Conservation (phyloP, 495 filamentous ascomycete species). For the Elaphomyces granulatus region DNA sequence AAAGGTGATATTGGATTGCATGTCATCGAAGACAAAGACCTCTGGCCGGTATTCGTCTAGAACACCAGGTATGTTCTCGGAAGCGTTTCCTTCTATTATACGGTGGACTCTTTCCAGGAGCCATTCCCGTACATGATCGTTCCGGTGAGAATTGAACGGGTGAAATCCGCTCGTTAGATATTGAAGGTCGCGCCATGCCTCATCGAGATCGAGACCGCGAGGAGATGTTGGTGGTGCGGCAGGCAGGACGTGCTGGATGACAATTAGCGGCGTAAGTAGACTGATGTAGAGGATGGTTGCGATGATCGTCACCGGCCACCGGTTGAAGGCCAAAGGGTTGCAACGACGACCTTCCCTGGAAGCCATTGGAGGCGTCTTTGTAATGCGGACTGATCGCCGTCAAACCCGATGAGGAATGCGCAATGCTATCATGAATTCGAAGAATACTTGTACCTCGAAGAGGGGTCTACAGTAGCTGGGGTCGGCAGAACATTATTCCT, state of each 20-base stretch:
- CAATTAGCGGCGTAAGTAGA: slow-evolving; percentile 51
- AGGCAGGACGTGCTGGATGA: slow-evolving; percentile 64
- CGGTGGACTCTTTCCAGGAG: slow-evolving; percentile 54
- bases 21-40: slow-evolving; percentile 64
- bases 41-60: slow-evolving; percentile 19
- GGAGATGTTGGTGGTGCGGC: slow-evolving; percentile 43
- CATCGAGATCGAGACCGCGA: slow-evolving; percentile 55
- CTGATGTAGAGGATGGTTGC: slow-evolving; percentile 55
- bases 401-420: no score
- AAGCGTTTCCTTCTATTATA: slow-evolving; percentile 46
- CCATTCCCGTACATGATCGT: slow-evolving; percentile 67
- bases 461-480: no score
- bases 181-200: slow-evolving; percentile 79
- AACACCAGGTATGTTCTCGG: slow-evolving; percentile 5
- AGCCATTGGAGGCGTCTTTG: slow-evolving; percentile 19
- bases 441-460: no score
- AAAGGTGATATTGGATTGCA: slow-evolving; percentile 63
- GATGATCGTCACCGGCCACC: slow-evolving; percentile 59
- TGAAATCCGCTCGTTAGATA: slow-evolving; percentile 62
- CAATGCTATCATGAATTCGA: no score
- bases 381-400: no score
- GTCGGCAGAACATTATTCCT: no score
- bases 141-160: slow-evolving; percentile 73
- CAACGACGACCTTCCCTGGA: slow-evolving; percentile 14
- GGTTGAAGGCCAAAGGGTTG: slow-evolving; percentile 47